Percentiles rank a stretch among this genome's conserved stretches.
Conservation (phyloP, 2,329 filamentous ascomycete species). For the Aspergillus floridensis region DNA sequence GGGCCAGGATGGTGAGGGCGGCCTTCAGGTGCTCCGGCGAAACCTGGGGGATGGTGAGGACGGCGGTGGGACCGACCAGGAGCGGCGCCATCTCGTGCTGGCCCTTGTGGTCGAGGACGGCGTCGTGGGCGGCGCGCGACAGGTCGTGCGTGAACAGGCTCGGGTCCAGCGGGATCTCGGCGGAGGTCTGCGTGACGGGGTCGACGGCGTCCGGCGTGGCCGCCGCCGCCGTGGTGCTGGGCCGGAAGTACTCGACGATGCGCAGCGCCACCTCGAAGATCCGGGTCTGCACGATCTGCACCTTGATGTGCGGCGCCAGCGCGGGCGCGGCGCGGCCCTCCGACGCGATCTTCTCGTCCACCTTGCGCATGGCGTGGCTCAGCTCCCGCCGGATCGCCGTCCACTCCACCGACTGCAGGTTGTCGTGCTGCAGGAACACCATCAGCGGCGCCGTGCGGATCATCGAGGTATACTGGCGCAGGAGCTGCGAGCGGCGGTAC, state of each 20-base stretch:
- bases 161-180: slow-evolving; percentile 30
- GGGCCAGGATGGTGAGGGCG: slow-evolving; percentile 73
- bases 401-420: slow-evolving; percentile 72
- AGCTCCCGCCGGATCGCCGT: slow-evolving; percentile 69
- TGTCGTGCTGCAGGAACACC: slow-evolving; percentile 81
- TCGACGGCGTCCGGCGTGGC: slow-evolving; percentile 25
- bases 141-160: slow-evolving; percentile 57
- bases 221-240: slow-evolving; percentile 37
- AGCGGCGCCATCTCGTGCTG: slow-evolving; percentile 68
- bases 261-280: slow-evolving; percentile 84
- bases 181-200: slow-evolving; percentile 32
- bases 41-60: slow-evolving; percentile 76
- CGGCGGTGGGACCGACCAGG: slow-evolving; percentile 75
- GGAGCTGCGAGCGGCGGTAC: slow-evolving; percentile 84
- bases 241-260: slow-evolving; percentile 78
- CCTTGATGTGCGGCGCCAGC: slow-evolving; percentile 62
- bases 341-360: slow-evolving; percentile 66
- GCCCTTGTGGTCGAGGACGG: slow-evolving; percentile 50
- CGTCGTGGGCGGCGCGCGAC: slow-evolving; percentile 54
- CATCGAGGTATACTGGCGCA: slow-evolving; percentile 81
- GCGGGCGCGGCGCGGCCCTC: slow-evolving; percentile 42
- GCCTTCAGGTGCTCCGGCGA: slow-evolving; percentile 81
- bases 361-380: slow-evolving; percentile 57
- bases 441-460: slow-evolving; percentile 81
- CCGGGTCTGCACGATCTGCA: slow-evolving; percentile 83